A percentile compares a stretch with the other conserved stretches of the same genome.
phyloP scores from a whole-genome alignment of 1,284 basidiomycete species.

The Cystobasidium pallidum region DNA sequence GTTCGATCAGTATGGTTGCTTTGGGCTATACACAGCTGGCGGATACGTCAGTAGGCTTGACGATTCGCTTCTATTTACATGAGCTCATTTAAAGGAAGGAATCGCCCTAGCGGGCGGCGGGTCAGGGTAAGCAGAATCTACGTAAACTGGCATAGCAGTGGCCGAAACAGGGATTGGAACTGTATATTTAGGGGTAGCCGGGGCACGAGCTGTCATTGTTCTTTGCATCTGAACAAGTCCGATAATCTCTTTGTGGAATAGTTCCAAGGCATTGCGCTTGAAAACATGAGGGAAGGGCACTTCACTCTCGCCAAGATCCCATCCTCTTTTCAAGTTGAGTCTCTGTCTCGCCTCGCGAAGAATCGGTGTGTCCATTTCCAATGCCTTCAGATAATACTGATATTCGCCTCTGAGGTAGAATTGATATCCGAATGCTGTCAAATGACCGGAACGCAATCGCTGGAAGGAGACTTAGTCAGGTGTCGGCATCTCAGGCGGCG shows the following conservation, averaged over 20 bases:
- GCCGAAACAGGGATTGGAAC: not conserved
- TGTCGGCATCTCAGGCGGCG: not conserved
- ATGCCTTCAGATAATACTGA: not conserved
- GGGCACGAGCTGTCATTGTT: not conserved
- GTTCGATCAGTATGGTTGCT: too few relatives aligned
- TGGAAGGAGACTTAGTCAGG: not conserved
- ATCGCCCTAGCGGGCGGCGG: too few relatives aligned
- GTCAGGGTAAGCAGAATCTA: not conserved
- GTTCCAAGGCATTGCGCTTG: not conserved
- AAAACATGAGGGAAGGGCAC: not conserved
- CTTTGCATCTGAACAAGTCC: not conserved
- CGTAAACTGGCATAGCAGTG: not conserved
- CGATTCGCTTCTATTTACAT: not conserved
- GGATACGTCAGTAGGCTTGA: not conserved
- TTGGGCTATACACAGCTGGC: not conserved
- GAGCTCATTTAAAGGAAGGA: not conserved
- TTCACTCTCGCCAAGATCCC: not conserved
- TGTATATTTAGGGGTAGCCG: not conserved
- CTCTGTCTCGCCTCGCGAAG: not conserved
- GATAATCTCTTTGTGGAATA: not conserved
- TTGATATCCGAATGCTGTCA: not conserved
- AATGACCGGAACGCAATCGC: not conserved
- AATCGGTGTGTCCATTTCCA: conserved; percentile 2
- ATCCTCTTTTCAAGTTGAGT: not conserved
- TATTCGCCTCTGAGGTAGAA: not conserved